Percentiles rank a stretch among this genome's conserved stretches.
Evolutionary conservation across 192 early-diverging fungal genomes (phyloP).

Genomic region (Geranomyces michiganensis): DNA sequence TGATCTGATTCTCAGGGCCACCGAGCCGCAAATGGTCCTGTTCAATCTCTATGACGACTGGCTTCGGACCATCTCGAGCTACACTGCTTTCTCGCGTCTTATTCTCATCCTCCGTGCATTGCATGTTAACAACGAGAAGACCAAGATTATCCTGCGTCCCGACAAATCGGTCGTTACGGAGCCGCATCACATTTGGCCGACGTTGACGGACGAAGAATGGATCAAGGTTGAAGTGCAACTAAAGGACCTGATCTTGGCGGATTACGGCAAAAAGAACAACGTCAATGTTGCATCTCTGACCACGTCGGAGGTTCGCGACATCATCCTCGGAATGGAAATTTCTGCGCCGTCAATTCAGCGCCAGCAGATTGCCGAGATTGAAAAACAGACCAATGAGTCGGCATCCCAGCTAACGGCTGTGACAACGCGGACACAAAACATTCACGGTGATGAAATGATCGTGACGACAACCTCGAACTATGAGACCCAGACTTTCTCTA

Average conservation of each 20-base stretch:
- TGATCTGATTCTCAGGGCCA: constrained; percentile 96
- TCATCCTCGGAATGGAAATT: constrained; percentile 99
- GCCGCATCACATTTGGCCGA: constrained; percentile 98
- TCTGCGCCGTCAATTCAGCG: constrained; percentile 93
- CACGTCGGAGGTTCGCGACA: constrained; percentile 95
- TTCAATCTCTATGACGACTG: constrained; percentile 93
- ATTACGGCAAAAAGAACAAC: constrained; percentile 99
- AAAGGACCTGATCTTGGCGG: constrained; percentile 96
- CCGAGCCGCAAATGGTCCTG: constrained; percentile 92
- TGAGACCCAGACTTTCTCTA: constrained; percentile 95
- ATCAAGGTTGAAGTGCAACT: constrained; percentile 90
- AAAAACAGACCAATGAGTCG: constrained; percentile 92
- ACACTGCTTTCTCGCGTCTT: constrained; percentile 97
- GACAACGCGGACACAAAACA: constrained; percentile 95
- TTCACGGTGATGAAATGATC: constrained; percentile 97
- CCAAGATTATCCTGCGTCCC: constrained; percentile 93
- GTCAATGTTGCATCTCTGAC: constrained; percentile 97
- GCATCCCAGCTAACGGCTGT: constrained; percentile 87
- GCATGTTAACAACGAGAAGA: constrained; percentile 97
- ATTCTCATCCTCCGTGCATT: constrained; percentile 94
- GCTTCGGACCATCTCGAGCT: constrained; percentile 91
- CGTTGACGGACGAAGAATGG: constrained; percentile 96
- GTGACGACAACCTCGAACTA: constrained; percentile 97
- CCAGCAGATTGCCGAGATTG: constrained; percentile 97
- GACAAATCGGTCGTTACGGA: constrained; percentile 93